These are phyloP conservation scores for Knufia petricola DNA, from an alignment of 2,329 filamentous ascomycete species.

Conservation along the genomic window DNA sequence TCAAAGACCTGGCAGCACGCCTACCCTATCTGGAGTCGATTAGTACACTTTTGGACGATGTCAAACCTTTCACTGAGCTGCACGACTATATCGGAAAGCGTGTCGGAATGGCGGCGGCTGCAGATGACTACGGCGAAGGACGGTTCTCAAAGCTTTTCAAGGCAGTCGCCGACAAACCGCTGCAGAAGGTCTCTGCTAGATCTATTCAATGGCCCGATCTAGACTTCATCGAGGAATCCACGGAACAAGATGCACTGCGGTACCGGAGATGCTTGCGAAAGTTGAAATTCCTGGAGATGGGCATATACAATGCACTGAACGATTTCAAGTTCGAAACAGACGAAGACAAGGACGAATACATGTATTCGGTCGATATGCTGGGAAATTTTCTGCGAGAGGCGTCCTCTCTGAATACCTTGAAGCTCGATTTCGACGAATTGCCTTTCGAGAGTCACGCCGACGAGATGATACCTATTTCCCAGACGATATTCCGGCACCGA, in stretches of 20 bases:
- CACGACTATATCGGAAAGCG: constrained; percentile 8
- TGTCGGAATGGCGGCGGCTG: neutral
- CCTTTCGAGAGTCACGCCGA: neutral
- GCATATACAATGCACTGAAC: constrained; percentile 1
- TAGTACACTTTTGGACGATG: constrained; percentile 5
- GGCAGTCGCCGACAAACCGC: neutral
- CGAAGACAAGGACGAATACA: neutral
- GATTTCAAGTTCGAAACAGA: neutral
- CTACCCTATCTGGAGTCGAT: constrained; percentile 4
- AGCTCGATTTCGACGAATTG: constrained; percentile 9
- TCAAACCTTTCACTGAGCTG: neutral
- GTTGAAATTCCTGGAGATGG: constrained; percentile 5
- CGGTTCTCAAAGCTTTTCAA: constrained; percentile 1
- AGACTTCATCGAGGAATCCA: neutral
- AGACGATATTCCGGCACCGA: neutral
- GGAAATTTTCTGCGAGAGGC: neutral
- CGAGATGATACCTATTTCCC: constrained; percentile 5
- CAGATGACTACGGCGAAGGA: neutral
- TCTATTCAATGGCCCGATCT: constrained; percentile 5
- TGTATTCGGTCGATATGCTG: neutral
- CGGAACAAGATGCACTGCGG: neutral
- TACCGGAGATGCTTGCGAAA: neutral
- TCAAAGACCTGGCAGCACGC: neutral
- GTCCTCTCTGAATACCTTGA: neutral
- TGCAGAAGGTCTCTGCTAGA: constrained; percentile 1